A percentile compares a stretch with the other conserved stretches of the same genome.
These are phyloP conservation scores for Aureobasidium sp. DNA, from an alignment of 2,329 filamentous ascomycete genomes.

Conservation along the genomic window DNA sequence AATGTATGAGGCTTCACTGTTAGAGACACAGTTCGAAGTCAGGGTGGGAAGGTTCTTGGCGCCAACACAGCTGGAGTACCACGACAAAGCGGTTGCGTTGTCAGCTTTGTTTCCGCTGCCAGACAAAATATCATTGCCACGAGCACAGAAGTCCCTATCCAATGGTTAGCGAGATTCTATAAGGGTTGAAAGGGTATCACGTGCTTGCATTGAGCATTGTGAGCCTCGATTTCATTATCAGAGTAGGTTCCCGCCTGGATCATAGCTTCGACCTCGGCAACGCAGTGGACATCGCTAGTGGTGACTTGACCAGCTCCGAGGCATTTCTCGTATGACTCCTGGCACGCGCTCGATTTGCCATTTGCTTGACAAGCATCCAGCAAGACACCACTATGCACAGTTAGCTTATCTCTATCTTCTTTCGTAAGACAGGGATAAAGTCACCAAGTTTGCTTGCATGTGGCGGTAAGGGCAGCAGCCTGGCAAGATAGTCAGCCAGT, in stretches of 20 bases:
- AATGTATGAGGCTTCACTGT: background rate
- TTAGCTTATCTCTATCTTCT: background rate
- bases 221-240: background rate
- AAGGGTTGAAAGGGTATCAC: no score
- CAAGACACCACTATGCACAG: background rate
- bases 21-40: background rate
- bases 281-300: background rate
- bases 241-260: background rate
- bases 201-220: slow-evolving; percentile 3
- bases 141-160: background rate
- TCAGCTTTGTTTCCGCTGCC: background rate
- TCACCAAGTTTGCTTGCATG: background rate
- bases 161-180: no score
- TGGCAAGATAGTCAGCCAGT: no score
- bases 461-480: background rate
- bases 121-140: background rate
- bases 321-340: background rate
- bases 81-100: background rate
- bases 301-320: background rate
- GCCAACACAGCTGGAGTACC: background rate
- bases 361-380: background rate
- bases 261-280: background rate
- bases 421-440: background rate
- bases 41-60: background rate
- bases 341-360: background rate